These are phyloP conservation scores for Candida vaughaniae DNA, from an alignment of 805 yeast genomes.

Conservation along the genomic window DNA sequence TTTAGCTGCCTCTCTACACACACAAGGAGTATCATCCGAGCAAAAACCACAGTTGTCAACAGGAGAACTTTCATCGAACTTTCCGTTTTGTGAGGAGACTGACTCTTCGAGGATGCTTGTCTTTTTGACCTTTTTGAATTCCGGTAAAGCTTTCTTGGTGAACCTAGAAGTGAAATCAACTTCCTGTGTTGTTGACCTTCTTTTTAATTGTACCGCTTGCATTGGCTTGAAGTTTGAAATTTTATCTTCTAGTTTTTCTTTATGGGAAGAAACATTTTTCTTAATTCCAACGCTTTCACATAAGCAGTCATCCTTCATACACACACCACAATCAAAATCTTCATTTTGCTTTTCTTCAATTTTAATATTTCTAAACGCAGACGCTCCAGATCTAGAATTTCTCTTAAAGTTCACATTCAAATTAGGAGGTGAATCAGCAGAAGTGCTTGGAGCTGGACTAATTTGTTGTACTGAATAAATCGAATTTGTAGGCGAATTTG, in stretches of 20 bases:
- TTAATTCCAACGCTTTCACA: constrained; percentile 56
- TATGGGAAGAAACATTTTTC: constrained; percentile 7
- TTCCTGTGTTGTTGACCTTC: constrained; percentile 33
- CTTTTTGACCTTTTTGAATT: constrained; percentile 26
- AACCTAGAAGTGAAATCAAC: constrained; percentile 57
- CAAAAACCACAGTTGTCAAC: constrained; percentile 91
- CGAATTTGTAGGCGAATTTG: constrained; percentile 29
- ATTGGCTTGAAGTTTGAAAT: constrained; percentile 52
- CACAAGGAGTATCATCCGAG: constrained; percentile 87
- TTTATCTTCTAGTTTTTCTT: constrained; percentile 27
- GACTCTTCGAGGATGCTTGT: background rate
- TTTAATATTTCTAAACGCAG: constrained; percentile 3
- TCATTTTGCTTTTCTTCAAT: constrained; percentile 9
- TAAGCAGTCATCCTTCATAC: constrained; percentile 65
- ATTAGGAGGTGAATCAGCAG: constrained; percentile 46
- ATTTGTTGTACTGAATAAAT: constrained; percentile 45
- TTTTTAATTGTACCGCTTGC: constrained; percentile 63
- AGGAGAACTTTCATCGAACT: constrained; percentile 47
- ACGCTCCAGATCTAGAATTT: background rate
- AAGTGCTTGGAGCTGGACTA: constrained; percentile 54
- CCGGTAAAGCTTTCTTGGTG: constrained; percentile 38
- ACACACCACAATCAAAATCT: constrained; percentile 59
- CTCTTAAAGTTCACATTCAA: background rate
- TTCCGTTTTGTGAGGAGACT: constrained; percentile 4
- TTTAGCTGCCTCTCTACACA: constrained; percentile 76